phyloP scores from a whole-genome alignment of 1,139 yeast genomes.

The Debaryomyces robertsiae region DNA sequence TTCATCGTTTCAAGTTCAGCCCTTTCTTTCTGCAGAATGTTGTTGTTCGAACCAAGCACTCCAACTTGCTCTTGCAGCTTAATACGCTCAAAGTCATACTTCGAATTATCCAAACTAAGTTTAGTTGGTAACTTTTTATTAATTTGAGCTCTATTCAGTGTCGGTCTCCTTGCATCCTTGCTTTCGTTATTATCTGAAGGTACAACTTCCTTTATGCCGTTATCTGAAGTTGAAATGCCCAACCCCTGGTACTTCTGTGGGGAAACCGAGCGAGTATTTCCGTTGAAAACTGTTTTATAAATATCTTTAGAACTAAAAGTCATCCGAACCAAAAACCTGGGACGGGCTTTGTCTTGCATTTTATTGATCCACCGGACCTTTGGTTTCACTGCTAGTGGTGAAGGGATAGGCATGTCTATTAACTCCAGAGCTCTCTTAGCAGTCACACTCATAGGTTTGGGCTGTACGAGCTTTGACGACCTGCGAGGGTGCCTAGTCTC shows the following conservation, averaged over 20 bases:
- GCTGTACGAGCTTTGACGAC: constrained; percentile 15
- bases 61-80: constrained; percentile 20
- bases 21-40: constrained; percentile 21
- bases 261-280: constrained; percentile 1
- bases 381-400: constrained; percentile 2
- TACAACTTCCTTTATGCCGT: neutral
- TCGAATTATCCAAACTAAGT: neutral
- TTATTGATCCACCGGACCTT: constrained; percentile 39
- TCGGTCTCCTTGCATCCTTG: constrained; percentile 2
- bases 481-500: neutral
- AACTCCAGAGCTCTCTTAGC: neutral
- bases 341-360: constrained; percentile 25
- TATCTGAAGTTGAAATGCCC: constrained; percentile 22
- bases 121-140: constrained; percentile 2
- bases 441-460: constrained; percentile 8
- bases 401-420: constrained; percentile 1
- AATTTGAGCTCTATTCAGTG: neutral
- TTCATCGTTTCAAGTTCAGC: constrained; percentile 13
- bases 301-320: constrained; percentile 23
- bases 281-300: constrained; percentile 16
- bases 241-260: constrained; percentile 22
- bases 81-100: neutral
- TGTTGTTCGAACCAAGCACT: constrained; percentile 24
- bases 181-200: neutral
- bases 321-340: constrained; percentile 36